Percentiles rank a stretch among this genome's conserved stretches.
These are phyloP conservation scores for Malus sylvestris DNA, from an alignment of 306 rosid genomes.

Conservation along the genomic window DNA sequence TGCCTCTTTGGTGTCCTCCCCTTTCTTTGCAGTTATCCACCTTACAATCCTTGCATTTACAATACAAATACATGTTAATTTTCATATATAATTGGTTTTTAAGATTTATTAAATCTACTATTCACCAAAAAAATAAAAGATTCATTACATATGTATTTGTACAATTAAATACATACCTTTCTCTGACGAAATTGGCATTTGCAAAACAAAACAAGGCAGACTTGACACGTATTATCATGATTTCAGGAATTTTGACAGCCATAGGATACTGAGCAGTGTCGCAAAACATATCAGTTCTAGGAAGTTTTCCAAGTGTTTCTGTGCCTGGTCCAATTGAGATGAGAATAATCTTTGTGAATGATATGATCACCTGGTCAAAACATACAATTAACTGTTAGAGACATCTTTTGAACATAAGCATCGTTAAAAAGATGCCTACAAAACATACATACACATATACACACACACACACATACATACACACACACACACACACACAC, in stretches of 20 bases:
- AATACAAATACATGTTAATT: not conserved
- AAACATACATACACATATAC: too few species aligned
- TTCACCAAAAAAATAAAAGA: too few species aligned
- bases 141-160: not conserved
- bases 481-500: too few species aligned
- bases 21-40: constrained; percentile 43
- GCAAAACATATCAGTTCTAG: constrained; percentile 60
- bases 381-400: not conserved
- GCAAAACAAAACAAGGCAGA: constrained; percentile 82
- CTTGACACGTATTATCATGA: constrained; percentile 50
- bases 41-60: constrained; percentile 38
- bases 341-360: constrained; percentile 59
- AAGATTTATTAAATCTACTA: not conserved
- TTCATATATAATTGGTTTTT: not conserved
- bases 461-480: too few species aligned
- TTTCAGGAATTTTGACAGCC: constrained; percentile 61
- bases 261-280: constrained; percentile 70
- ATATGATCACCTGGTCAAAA: constrained; percentile 52
- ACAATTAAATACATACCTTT: constrained; percentile 35
- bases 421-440: too few species aligned
- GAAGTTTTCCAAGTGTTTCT: constrained; percentile 67
- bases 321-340: constrained; percentile 64
- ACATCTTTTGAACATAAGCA: not conserved
- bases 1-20: constrained; percentile 14
- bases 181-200: constrained; percentile 61